These are phyloP conservation scores for Lathyrus oleraceus DNA, from an alignment of 306 rosid genomes.

Conservation along the genomic window DNA sequence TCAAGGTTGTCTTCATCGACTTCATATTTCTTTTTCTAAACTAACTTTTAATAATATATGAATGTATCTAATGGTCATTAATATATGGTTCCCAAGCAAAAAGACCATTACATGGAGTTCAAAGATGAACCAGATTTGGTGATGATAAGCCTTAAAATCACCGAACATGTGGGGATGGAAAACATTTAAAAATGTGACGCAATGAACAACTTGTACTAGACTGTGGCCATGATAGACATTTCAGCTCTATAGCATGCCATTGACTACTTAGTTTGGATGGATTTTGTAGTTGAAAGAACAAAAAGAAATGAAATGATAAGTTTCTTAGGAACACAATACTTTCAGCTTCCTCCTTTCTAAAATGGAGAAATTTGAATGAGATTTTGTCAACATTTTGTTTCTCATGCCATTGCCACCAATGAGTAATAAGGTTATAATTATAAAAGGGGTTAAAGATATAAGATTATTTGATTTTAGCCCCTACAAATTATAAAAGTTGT, in stretches of 20 bases:
- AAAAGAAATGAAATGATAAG: slow-evolving; percentile 10
- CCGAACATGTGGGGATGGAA: neutral
- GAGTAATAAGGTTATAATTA: neutral
- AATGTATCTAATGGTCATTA: neutral
- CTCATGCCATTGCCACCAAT: slow-evolving; percentile 3
- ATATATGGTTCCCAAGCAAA: neutral
- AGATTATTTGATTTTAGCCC: neutral
- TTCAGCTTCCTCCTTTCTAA: neutral
- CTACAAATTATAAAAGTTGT: neutral
- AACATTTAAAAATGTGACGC: neutral
- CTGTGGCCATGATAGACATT: neutral
- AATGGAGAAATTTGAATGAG: neutral
- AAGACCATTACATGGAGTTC: neutral
- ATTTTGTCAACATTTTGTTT: slow-evolving; percentile 6
- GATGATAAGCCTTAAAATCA: neutral
- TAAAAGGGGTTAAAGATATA: neutral
- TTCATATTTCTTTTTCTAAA: neutral
- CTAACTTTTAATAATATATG: neutral
- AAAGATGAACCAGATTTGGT: neutral
- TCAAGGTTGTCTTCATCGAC: neutral
- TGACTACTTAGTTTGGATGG: neutral
- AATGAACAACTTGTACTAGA: neutral
- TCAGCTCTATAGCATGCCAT: neutral
- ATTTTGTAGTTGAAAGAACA: slow-evolving; percentile 12
- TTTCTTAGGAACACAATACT: slow-evolving; percentile 15